These are phyloP conservation scores for Aspergillus arachidicola DNA, from an alignment of 2,329 filamentous ascomycete genomes.

Conservation along the genomic window DNA sequence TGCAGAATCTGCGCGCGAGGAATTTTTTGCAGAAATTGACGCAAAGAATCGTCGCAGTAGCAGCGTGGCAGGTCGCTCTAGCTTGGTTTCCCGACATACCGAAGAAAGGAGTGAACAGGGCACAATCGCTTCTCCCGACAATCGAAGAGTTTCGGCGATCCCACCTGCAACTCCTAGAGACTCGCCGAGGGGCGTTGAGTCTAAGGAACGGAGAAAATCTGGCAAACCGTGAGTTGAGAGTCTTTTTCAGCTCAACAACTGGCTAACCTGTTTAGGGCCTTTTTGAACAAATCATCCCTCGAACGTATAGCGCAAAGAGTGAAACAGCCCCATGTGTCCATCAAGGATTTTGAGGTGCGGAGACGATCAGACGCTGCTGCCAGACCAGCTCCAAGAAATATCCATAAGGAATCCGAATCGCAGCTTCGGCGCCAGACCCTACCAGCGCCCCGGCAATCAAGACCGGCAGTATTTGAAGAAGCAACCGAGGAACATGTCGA, in stretches of 20 bases:
- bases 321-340: constrained; percentile 3
- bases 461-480: neutral
- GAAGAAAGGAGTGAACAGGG: neutral
- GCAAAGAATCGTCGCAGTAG: constrained; percentile 15
- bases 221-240: constrained; percentile 17
- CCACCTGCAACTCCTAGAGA: neutral
- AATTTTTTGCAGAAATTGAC: constrained; percentile 22
- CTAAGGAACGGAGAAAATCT: constrained; percentile 18
- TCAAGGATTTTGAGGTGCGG: constrained; percentile 3
- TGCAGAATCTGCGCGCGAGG: constrained; percentile 33
- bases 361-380: constrained; percentile 17
- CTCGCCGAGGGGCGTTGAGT: neutral
- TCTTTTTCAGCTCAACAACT: neutral
- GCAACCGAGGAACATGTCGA: constrained; percentile 8
- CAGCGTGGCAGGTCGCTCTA: constrained; percentile 19
- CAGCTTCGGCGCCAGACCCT: constrained; percentile 9
- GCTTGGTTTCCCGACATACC: neutral
- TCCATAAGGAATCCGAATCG: neutral
- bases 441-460: constrained; percentile 5
- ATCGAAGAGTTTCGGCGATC: neutral
- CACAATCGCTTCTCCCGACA: neutral
- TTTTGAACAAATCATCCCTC: constrained; percentile 16
- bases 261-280: constrained; percentile 13
- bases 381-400: neutral
- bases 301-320: constrained; percentile 18